Base-by-base conservation (phyloP, 192 early-diverging fungal genomes). In the Backusella mclennaniae region DNA sequence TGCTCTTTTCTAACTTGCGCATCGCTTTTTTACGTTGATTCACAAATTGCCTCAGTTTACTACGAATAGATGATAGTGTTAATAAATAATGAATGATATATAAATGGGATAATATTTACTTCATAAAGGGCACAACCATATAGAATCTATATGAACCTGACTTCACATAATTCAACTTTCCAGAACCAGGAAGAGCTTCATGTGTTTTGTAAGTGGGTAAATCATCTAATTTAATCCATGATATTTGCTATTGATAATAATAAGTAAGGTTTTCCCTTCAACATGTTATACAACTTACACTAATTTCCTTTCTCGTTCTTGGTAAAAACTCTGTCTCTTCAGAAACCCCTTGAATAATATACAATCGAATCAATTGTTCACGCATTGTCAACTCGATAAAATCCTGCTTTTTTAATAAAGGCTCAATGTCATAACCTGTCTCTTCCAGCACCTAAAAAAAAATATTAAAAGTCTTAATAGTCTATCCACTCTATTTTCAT, bases 301-400 rank as follows among this genome's bases (percentile, higher is more conserved):
- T 96, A 80, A 99, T 98, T 80, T 99, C 97, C 81, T 97, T 97
- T 70, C 97, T 86, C 8, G 94, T 95, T 63, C 89, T 90, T 6
- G 97, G 93, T 52, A 86, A 83, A 78, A 99, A 99, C 31, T 86
- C 66, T 0, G 95, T 94, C 76, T 85, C 80, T 82, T 97, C 95
- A 23, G 93, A 82, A 4, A 99, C 94, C 49, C 95, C 95, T 63
- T 92, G 85, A 66, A 97, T 89, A 76, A 99, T 96, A 76, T 98
- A 99, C 76, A 99, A 78, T 35, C 95, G 85, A 36, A 97, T 93
- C 72, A 93, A 84, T 84, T 99, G 97, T 78, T 95, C 95, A 38
- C 93, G 90, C 78, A 98, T 93, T 21, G 90, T 95, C 46, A 94
- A 80, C 82, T 99, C 97, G 9, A 98, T 90, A 80, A 87, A 94